These are phyloP conservation scores for Chytriomyces sp. DNA, from an alignment of 192 early-diverging fungal genomes.

Conservation along the genomic window DNA sequence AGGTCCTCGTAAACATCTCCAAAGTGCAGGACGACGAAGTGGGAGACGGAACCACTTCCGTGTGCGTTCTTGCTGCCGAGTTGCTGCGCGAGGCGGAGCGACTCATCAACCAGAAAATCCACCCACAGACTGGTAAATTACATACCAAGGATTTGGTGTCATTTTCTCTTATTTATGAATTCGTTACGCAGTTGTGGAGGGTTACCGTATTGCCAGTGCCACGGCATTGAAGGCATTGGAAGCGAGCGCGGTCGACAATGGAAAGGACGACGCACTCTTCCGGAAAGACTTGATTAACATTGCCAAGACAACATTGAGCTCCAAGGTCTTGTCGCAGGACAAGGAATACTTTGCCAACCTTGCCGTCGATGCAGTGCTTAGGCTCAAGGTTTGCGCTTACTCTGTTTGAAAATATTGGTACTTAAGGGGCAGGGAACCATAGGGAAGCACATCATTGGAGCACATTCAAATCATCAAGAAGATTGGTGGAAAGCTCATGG, in stretches of 20 bases:
- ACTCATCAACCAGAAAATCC: slow-evolving; percentile 90
- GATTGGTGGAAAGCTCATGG: slow-evolving; percentile 88
- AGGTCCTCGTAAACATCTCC: slow-evolving; percentile 86
- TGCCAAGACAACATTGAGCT: slow-evolving; percentile 94
- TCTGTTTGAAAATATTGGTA: background rate
- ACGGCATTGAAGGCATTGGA: slow-evolving; percentile 86
- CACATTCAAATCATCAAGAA: slow-evolving; percentile 99
- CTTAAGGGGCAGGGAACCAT: background rate
- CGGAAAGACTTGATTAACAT: slow-evolving; percentile 93
- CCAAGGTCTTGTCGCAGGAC: slow-evolving; percentile 94
- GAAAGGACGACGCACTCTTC: slow-evolving; percentile 70
- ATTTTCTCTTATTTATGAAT: background rate
- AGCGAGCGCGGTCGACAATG: slow-evolving; percentile 78
- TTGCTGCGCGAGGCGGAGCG: slow-evolving; percentile 91
- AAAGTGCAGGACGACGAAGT: slow-evolving; percentile 99
- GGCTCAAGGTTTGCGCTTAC: slow-evolving; percentile 69
- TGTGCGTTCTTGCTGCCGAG: slow-evolving; percentile 96
- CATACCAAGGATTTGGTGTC: too few species aligned
- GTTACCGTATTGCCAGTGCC: slow-evolving; percentile 85
- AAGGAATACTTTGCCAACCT: slow-evolving; percentile 96
- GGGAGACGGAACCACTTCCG: slow-evolving; percentile 99
- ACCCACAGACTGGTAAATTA: slow-evolving; percentile 98
- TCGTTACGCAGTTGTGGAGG: slow-evolving; percentile 51
- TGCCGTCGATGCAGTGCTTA: slow-evolving; percentile 95
- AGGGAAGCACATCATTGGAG: slow-evolving; percentile 92